These are phyloP conservation scores for Aquanectria penicillioides DNA, from an alignment of 2,329 filamentous ascomycete species.

Conservation along the genomic window DNA sequence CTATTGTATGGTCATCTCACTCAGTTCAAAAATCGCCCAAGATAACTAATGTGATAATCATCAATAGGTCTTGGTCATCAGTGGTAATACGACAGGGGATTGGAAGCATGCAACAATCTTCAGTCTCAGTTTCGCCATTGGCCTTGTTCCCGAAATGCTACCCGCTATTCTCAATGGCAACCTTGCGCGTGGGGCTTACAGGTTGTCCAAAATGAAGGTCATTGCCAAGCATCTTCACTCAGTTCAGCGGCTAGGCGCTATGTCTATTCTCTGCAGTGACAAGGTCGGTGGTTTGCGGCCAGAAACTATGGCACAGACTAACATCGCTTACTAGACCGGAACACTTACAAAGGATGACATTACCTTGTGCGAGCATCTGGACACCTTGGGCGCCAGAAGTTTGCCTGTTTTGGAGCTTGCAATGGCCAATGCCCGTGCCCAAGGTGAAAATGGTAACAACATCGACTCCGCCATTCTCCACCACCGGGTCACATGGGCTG, in stretches of 20 bases:
- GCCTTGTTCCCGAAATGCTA: slow-evolving; percentile 44
- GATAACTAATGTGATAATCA: background rate
- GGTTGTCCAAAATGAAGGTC: slow-evolving; percentile 46
- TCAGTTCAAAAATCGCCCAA: background rate
- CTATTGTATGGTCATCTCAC: slow-evolving; percentile 37
- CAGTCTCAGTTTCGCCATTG: slow-evolving; percentile 44
- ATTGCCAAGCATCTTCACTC: slow-evolving; percentile 48
- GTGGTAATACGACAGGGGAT: slow-evolving; percentile 32
- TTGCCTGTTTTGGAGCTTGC: slow-evolving; percentile 39
- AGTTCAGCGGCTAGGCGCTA: slow-evolving; percentile 44
- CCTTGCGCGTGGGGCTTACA: slow-evolving; percentile 28
- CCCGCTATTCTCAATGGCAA: slow-evolving; percentile 44
- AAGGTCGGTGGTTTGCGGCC: slow-evolving; percentile 29
- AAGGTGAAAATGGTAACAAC: slow-evolving; percentile 42
- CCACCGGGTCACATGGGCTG: background rate
- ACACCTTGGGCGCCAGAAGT: slow-evolving; percentile 25
- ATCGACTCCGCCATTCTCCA: slow-evolving; percentile 40
- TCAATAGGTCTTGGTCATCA: background rate
- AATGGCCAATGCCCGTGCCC: slow-evolving; percentile 38
- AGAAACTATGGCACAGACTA: background rate
- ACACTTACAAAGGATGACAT: slow-evolving; percentile 45
- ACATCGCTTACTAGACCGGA: slow-evolving; percentile 31
- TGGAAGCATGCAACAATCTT: slow-evolving; percentile 42
- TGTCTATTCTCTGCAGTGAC: slow-evolving; percentile 44
- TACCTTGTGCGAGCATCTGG: slow-evolving; percentile 36